Evolutionary conservation across 1,284 basidiomycete species (phyloP), one percentile per base, ranked within the genome.

Genomic region (Ceratobasidium sp.): DNA sequence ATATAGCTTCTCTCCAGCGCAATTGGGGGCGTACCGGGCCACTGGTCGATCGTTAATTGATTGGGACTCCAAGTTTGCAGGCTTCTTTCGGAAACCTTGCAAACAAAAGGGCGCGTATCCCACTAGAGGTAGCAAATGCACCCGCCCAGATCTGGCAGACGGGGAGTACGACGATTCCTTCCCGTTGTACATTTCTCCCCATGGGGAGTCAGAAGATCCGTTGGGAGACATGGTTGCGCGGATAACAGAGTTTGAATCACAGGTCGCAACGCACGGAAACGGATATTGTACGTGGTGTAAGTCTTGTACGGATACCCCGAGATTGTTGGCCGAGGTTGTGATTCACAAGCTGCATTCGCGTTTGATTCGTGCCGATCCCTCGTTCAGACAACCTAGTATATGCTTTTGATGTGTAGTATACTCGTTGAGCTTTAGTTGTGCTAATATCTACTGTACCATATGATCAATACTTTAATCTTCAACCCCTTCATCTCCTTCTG

Each of bases 401-500:
- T n/a, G n/a, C n/a, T n/a, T n/a, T n/a, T n/a, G n/a, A n/a, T n/a
- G n/a, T n/a, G n/a, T n/a, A n/a, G n/a, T n/a, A n/a, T n/a, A n/a
- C n/a, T n/a, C n/a, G n/a, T n/a, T n/a, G n/a, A n/a, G n/a, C n/a
- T n/a, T n/a, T n/a, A n/a, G n/a, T n/a, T n/a, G n/a, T n/a, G n/a
- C n/a, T n/a, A n/a, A n/a, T n/a, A n/a, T n/a, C n/a, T n/a, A n/a
- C n/a, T n/a, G n/a, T n/a, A n/a, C n/a, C n/a, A n/a, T n/a, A n/a
- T n/a, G n/a, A n/a, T n/a, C n/a, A n/a, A n/a, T n/a, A n/a, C n/a
- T n/a, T 33, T 20, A 64, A 44, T 44, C 28, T 4, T 68, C 66
- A 2, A 6, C 23, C 23, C 46, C 73, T 10, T 76, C 73, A 26
- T 76, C 64, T 44, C 73, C 64, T 12, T 67, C 62, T 5, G 73